phyloP scores from a whole-genome alignment of 2,329 filamentous ascomycete genomes.

The Paecilomyces niveus region DNA sequence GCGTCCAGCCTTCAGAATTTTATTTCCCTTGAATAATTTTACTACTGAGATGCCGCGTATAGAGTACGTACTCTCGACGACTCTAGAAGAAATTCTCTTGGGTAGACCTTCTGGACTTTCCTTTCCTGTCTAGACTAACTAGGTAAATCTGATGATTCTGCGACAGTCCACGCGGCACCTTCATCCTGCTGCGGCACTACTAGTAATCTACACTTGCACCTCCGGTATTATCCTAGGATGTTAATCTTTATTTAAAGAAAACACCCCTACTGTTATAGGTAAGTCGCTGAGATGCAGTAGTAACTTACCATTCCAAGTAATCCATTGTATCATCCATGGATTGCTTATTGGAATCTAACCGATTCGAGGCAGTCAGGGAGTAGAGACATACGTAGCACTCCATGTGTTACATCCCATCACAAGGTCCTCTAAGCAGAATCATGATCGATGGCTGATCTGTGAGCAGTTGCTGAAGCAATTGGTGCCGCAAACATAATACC shows the following conservation, averaged over 20 bases:
- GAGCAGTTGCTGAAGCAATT: no score
- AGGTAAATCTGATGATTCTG: background rate
- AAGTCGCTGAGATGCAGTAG: background rate
- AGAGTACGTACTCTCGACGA: background rate
- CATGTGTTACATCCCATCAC: no score
- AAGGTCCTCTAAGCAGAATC: no score
- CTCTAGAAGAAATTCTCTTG: background rate
- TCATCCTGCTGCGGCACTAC: background rate
- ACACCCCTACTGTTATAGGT: background rate
- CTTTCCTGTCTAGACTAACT: background rate
- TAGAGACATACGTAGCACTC: no score
- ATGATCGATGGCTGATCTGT: no score
- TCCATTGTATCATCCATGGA: no score
- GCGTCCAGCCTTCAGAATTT: background rate
- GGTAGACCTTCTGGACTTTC: background rate
- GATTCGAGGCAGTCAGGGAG: no score
- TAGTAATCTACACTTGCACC: background rate
- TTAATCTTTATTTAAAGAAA: background rate
- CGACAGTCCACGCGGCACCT: background rate
- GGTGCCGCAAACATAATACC: no score
- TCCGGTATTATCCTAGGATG: background rate
- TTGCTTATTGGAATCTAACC: no score
- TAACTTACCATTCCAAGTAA: background rate
- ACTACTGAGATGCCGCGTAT: background rate
- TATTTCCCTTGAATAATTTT: background rate